Conservation (phyloP, 78 protist species). For the Tieghemostelium lacteum region DNA sequence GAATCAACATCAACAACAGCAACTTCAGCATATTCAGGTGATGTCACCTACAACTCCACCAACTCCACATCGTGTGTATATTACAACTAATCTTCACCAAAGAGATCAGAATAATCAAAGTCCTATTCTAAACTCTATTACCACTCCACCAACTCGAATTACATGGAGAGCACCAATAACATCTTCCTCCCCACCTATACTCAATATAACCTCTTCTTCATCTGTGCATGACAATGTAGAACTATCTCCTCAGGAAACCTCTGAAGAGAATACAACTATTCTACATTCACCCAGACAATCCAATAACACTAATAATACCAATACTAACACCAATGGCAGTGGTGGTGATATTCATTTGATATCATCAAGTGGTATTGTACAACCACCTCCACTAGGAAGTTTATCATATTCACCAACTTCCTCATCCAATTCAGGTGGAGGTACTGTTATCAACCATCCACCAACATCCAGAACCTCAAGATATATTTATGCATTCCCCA, state of each 20-base stretch:
- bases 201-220: background rate
- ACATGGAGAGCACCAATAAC: background rate
- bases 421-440: background rate
- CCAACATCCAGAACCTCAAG: background rate
- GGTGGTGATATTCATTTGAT: background rate
- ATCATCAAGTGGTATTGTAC: too few species aligned
- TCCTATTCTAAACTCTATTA: background rate
- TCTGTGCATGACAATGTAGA: background rate
- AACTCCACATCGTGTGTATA: too few species aligned
- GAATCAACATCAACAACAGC: background rate
- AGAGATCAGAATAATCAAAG: too few species aligned
- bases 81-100: too few species aligned
- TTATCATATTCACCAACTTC: background rate
- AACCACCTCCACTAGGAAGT: background rate
- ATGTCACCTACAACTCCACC: background rate
- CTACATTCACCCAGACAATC: too few species aligned
- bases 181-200: background rate
- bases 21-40: background rate
- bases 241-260: background rate
- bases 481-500: background rate
- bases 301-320: background rate
- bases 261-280: background rate
- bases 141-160: background rate
- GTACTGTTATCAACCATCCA: background rate
- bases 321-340: background rate